Percentiles rank a stretch among this genome's conserved stretches.
These are phyloP conservation scores for Dimargaris cristalligena DNA, from an alignment of 192 early-diverging fungal species.

Conservation along the genomic window DNA sequence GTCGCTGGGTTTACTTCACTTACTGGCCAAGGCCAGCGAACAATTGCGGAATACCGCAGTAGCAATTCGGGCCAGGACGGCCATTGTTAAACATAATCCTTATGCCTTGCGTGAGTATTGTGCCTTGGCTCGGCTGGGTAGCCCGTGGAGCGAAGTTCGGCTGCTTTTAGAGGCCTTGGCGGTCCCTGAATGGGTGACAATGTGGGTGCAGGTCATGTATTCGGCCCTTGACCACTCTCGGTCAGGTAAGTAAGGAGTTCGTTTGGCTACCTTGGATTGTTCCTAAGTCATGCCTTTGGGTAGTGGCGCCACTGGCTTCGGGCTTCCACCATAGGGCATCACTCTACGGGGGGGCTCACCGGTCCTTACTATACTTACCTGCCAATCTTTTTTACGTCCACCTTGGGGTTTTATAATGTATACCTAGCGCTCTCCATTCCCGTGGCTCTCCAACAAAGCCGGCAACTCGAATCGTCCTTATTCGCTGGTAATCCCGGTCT, in stretches of 20 bases:
- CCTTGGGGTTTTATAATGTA: not conserved
- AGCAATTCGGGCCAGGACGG: not conserved
- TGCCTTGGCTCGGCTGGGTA: not conserved
- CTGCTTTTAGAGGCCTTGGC: not conserved
- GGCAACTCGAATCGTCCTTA: not conserved
- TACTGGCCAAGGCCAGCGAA: conserved; percentile 3
- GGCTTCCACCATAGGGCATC: not conserved
- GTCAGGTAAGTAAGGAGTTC: not conserved
- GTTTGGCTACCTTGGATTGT: not conserved
- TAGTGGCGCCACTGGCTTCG: not conserved
- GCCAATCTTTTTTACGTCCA: not conserved
- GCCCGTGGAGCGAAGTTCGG: not conserved
- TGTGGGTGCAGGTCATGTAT: not conserved
- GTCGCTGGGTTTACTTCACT: not conserved
- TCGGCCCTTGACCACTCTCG: not conserved
- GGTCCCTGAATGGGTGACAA: not conserved
- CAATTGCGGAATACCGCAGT: not conserved
- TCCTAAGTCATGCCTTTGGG: not conserved
- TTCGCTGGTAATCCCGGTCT: not conserved
- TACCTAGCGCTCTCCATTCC: no score
- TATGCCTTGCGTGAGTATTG: not conserved
- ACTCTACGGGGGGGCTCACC: not conserved
- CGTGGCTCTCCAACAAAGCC: not conserved
- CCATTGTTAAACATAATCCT: not conserved
- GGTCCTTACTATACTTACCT: not conserved